Base-by-base conservation (phyloP, 371 early-diverging fungal genomes). In the Phascolomyces articulosus region DNA sequence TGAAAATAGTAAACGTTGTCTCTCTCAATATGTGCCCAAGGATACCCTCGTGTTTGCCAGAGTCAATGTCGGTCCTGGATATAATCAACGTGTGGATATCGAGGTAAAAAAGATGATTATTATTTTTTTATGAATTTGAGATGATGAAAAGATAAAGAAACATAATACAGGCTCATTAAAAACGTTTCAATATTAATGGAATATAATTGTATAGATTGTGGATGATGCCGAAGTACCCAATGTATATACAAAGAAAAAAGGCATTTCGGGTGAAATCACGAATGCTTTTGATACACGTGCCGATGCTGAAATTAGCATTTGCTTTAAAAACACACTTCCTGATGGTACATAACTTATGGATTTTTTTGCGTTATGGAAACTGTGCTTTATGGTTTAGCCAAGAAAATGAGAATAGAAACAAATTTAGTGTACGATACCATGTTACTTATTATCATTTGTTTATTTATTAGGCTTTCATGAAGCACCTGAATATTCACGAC, bases 241-340 rank as follows among this genome's bases (percentile, higher is more conserved):
- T 67, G 83, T 86, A 47, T 87, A 90, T 69, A 82, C 80, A 20
- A 80, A 74, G 18, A 88, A 90, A 69, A 76, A 71, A 18, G 79
- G 81, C 56, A 60, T 90, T 44, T 72, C 75, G 20, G 87, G 84
- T 26, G 89, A 86, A 53, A 71, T 71, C 59, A 76, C 79, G 20
- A 82, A 79, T 40, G 81, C 84, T 31, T 90, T 93, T 77, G 92
- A 86, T 54, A 94, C 95, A 24, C 93, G 93, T 71, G 82, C 83
- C 4, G 89, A 94, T 58, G 93, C 94, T 29, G 87, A 92, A 68
- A 80, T 96, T n/a, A 75, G 86, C 54, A 88, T 92, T 58, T 97
- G 98, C 73, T 93, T 97, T 81, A 89, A 87, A 29, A 96, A 95
- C 72, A 71, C 81, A 29, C 83, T 95, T n/a, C 75, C 84, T 53